Evolutionary conservation across 2,329 filamentous ascomycete species (phyloP).

Genomic region (Fusarium caatingaense): DNA sequence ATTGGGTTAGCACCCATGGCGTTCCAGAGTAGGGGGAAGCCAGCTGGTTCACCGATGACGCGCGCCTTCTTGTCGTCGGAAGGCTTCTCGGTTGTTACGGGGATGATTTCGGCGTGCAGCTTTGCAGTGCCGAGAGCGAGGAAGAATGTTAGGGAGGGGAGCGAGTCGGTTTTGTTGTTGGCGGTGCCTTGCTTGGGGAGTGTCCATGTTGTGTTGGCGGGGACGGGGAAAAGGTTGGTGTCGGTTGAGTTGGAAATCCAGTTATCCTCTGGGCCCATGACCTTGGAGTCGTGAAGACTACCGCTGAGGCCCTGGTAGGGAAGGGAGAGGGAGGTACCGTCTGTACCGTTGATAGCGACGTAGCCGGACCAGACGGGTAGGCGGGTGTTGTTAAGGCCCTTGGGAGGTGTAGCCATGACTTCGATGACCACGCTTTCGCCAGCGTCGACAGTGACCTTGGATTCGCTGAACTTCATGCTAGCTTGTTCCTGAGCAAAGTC

Average conservation of each 20-base stretch:
- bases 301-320: conserved; percentile 57
- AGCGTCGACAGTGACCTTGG: conserved; percentile 57
- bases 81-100: conserved; percentile 43
- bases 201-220: conserved; percentile 54
- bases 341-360: conserved; percentile 55
- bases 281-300: conserved; percentile 48
- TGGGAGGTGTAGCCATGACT: conserved; percentile 58
- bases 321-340: conserved; percentile 52
- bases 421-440: conserved; percentile 58
- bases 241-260: conserved; percentile 53
- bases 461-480: conserved; percentile 55
- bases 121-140: conserved; percentile 60
- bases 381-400: conserved; percentile 49
- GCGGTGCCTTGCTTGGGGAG: conserved; percentile 55
- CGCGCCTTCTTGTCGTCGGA: conserved; percentile 48
- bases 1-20: conserved; percentile 43
- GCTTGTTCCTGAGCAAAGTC: conserved; percentile 57
- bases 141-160: conserved; percentile 56
- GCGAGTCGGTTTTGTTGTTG: conserved; percentile 44
- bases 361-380: conserved; percentile 58
- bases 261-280: conserved; percentile 40
- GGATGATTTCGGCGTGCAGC: conserved; percentile 59
- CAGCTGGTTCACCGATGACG: conserved; percentile 57
- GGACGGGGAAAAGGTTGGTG: conserved; percentile 39
- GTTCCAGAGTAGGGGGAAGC: conserved; percentile 54